These are phyloP conservation scores for Solanum tarijense DNA, from an alignment of 257 asterid species.

Conservation along the genomic window DNA sequence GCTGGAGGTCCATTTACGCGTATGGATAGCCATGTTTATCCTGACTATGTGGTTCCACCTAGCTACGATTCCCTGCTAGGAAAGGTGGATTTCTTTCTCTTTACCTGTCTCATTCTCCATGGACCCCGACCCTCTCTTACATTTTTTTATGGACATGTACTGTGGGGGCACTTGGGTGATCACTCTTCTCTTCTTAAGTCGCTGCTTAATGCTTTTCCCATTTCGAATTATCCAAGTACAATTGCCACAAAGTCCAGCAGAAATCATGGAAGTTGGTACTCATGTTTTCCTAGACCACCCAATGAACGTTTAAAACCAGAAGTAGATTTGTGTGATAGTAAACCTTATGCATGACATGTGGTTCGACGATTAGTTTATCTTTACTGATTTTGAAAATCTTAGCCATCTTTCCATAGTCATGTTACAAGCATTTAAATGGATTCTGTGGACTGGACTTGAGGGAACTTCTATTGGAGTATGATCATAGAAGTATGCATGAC, in stretches of 20 bases:
- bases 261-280: background rate
- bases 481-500: background rate
- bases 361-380: background rate
- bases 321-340: background rate
- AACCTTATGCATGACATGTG: background rate
- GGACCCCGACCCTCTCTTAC: background rate
- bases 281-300: background rate
- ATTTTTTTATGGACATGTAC: background rate
- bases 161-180: background rate
- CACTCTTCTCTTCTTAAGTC: background rate
- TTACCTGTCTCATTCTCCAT: background rate
- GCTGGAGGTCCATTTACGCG: slow-evolving; percentile 98
- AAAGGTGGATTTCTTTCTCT: slow-evolving; percentile 39
- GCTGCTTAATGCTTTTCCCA: background rate
- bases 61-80: slow-evolving; percentile 97
- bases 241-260: background rate
- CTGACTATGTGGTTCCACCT: slow-evolving; percentile 98
- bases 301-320: background rate
- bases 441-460: background rate
- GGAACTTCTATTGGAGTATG: background rate
- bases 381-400: background rate
- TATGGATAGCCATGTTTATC: slow-evolving; percentile 98
- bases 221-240: background rate
- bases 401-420: background rate
- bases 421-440: background rate